Base-by-base conservation (phyloP, 805 yeast genomes). In the Yarrowia divulgata region DNA sequence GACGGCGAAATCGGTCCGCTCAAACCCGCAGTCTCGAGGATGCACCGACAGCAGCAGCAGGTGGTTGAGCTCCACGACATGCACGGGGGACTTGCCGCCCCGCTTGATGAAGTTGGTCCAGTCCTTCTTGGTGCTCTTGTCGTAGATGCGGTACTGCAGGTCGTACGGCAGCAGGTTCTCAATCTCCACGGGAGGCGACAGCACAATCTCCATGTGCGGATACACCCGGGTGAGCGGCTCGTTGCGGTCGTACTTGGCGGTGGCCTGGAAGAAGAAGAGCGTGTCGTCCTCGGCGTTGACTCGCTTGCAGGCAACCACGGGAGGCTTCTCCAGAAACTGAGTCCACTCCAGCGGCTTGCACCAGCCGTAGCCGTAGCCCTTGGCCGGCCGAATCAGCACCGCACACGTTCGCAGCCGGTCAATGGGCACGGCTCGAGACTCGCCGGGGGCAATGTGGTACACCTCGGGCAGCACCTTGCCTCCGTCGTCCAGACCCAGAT, bases 141-240 rank as follows among this genome's bases (percentile, higher is more conserved):
- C 95, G 77, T 89, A 90, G 14, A 95, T 82, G 69, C 90, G 82
- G 79, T 90, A 92, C 19, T 85, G 82, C 54, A 94, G 78, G 73
- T 91, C 97, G 75, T 85, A 90, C 0, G 99, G 98, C 63, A 96
- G 77, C 66, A 92, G 80, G 74, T 95, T 95, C 73, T 90, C 93
- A 70, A 95, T 82, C 73, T 90, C 91, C 57, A 95, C 79, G 0
- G 99, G 98, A 0, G 98, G 91, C 0, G 95, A 87, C 8, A 95
- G 79, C 4, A 87, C 84, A 32, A 95, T 79, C 9, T 82, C 84
- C 90, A 94, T 84, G 74, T 91, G 95, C 0, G 99, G 99, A 74
- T 91, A 96, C 0, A 90, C 84, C 70, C 83, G 82, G 0, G 90
- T 84, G 34, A 93, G 79, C 0, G 92, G 93, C 71, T 91, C 96